Conservation (phyloP, 495 filamentous ascomycete genomes). For the Hamigera avellanea region DNA sequence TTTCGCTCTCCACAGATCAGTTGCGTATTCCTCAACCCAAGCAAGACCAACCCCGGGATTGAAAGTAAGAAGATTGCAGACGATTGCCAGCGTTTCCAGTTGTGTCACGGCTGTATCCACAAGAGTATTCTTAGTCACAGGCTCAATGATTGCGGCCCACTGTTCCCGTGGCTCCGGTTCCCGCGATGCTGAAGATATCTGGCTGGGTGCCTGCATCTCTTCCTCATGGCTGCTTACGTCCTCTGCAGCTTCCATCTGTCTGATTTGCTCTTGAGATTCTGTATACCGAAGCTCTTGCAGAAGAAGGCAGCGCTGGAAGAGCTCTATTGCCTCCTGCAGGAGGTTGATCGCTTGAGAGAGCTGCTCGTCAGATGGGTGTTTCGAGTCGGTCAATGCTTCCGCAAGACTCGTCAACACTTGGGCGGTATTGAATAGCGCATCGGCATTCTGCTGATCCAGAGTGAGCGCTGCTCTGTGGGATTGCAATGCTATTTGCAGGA, state of each 20-base stretch:
- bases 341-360: conserved; percentile 30
- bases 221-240: conserved; percentile 8
- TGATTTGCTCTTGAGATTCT: conserved; percentile 37
- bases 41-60: conserved; percentile 27
- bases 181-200: conserved; percentile 15
- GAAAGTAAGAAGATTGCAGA: conserved; percentile 42
- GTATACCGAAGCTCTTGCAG: conserved; percentile 45
- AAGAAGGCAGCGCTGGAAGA: conserved; percentile 50
- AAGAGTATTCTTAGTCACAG: conserved; percentile 48
- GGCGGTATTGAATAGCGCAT: conserved; percentile 57
- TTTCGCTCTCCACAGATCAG: conserved; percentile 32
- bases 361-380: conserved; percentile 26
- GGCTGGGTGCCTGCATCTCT: conserved; percentile 7
- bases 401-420: conserved; percentile 56
- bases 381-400: conserved; percentile 42
- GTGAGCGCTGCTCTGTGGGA: conserved; percentile 48
- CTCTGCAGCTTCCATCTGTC: conserved; percentile 27
- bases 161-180: conserved; percentile 36
- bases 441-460: conserved; percentile 49
- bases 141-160: conserved; percentile 51
- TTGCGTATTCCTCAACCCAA: conserved; percentile 45
- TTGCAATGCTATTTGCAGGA: conserved; percentile 44
- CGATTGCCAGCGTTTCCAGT: conserved; percentile 41
- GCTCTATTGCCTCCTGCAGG: conserved; percentile 48
- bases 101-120: conserved; percentile 55